Evolutionary conservation across 495 filamentous ascomycete species (phyloP).

Genomic region (Tuber aestivum): DNA sequence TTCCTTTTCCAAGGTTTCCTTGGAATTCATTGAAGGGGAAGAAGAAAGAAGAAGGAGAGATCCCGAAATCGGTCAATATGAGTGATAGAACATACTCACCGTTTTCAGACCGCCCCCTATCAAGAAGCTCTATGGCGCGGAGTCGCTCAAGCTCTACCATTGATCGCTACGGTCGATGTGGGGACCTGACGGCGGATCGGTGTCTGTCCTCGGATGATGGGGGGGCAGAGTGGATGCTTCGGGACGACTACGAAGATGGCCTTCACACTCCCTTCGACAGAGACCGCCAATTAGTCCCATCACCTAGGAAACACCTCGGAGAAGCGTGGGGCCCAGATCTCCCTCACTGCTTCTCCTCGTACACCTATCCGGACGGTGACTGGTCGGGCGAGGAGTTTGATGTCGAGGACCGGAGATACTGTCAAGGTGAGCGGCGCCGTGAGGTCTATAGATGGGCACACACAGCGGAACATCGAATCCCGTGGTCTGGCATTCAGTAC

Average conservation of each 20-base stretch:
- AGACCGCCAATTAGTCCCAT: neutral
- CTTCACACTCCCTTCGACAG: neutral
- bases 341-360: neutral
- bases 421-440: neutral
- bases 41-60: too few relatives aligned
- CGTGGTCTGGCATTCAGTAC: neutral
- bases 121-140: neutral
- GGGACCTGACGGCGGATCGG: neutral
- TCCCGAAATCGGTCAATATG: neutral
- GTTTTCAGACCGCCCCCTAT: neutral
- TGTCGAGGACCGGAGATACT: neutral
- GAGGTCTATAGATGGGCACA: neutral
- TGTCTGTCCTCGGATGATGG: neutral
- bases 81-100: neutral
- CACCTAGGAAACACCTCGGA: neutral
- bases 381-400: neutral
- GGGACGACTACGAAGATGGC: neutral
- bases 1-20: neutral
- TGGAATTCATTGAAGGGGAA: neutral
- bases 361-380: neutral
- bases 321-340: neutral
- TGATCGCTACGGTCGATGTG: neutral
- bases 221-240: neutral
- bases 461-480: neutral
- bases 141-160: neutral